These are phyloP conservation scores for Cryptococcus sp. DNA, from an alignment of 1,284 basidiomycete genomes.

Conservation along the genomic window DNA sequence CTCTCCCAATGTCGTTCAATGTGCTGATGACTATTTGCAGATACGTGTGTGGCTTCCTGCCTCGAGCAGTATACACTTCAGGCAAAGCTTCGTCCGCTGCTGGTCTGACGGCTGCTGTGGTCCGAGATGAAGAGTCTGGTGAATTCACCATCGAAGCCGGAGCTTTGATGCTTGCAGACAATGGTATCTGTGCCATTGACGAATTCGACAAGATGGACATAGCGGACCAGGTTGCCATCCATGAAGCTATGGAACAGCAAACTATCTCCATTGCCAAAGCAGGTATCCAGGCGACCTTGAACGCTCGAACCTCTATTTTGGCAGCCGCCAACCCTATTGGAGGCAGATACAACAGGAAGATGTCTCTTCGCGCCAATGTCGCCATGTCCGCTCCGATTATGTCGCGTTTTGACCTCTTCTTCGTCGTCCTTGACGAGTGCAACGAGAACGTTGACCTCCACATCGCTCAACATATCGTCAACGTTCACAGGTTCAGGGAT, in stretches of 20 bases:
- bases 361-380: conserved; percentile 89
- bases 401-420: conserved; percentile 98
- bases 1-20: not conserved
- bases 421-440: conserved; percentile 97
- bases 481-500: conserved; percentile 94
- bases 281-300: conserved; percentile 97
- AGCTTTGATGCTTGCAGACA: conserved; percentile 98
- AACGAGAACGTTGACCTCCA: conserved; percentile 89
- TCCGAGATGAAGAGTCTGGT: conserved; percentile 97
- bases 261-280: conserved; percentile 99
- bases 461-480: conserved; percentile 96
- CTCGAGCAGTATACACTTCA: conserved; percentile 97
- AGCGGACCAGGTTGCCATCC: conserved; percentile 97
- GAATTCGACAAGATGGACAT: conserved; percentile 99
- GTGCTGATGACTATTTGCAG: conserved; percentile 54
- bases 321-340: conserved; percentile 98
- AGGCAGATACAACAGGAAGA: conserved; percentile 95
- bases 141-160: conserved; percentile 99
- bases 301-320: conserved; percentile 95
- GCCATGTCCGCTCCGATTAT: conserved; percentile 99
- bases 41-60: conserved; percentile 98
- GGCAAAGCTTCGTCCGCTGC: conserved; percentile 98
- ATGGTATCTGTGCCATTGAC: conserved; percentile 99
- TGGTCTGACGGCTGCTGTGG: conserved; percentile 97
- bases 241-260: conserved; percentile 99